These are phyloP conservation scores for Dipodascus geniculatus DNA, from an alignment of 805 yeast genomes.

Conservation along the genomic window DNA sequence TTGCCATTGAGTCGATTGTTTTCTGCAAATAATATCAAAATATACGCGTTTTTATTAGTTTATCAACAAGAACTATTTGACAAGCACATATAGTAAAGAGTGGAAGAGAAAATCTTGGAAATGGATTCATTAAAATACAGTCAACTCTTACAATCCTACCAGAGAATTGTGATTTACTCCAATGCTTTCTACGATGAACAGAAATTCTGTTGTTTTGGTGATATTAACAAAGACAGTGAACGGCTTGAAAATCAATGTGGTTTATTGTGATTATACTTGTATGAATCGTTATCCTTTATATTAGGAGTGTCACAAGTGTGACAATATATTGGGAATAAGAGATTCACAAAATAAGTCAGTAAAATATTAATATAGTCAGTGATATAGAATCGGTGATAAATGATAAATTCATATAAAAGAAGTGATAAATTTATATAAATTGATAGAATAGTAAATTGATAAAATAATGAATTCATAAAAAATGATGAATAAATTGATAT, in stretches of 20 bases:
- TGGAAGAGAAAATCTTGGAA: neutral
- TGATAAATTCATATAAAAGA: too few species aligned
- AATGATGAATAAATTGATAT: too few species aligned
- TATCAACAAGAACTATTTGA: neutral
- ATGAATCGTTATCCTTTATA: neutral
- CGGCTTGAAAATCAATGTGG: neutral
- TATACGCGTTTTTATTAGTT: neutral
- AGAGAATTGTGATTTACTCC: neutral
- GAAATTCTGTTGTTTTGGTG: neutral
- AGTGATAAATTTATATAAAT: too few species aligned
- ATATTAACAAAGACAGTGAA: neutral
- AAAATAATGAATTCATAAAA: too few species aligned
- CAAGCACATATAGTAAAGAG: neutral
- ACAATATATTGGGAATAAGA: too few species aligned
- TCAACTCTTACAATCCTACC: neutral
- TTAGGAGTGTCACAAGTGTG: too few species aligned
- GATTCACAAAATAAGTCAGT: too few species aligned
- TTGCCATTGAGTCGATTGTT: neutral
- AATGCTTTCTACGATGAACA: neutral
- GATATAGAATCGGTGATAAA: too few species aligned
- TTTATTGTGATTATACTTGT: neutral
- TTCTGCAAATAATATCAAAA: neutral
- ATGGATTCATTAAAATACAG: neutral
- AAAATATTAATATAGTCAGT: too few species aligned
- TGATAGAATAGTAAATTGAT: too few species aligned